phyloP scores from a whole-genome alignment of 768 basidiomycete genomes.

The Rubroboletus pulcherrimus region DNA sequence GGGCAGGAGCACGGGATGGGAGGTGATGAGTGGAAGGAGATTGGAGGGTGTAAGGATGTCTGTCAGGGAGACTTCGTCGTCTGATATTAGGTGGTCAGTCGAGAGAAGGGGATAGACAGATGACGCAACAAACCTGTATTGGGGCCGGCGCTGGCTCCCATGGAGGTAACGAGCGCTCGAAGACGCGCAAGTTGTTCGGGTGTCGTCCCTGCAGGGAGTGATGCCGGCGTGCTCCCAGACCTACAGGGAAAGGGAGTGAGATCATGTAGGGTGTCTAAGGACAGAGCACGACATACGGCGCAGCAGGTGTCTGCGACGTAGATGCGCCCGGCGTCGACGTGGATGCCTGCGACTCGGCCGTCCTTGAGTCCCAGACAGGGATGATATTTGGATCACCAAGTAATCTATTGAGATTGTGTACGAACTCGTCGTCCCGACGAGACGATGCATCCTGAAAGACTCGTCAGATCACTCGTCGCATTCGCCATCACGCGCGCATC shows the following conservation, averaged over 20 bases:
- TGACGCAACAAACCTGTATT: slow-evolving; percentile 10
- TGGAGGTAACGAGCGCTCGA: slow-evolving; percentile 47
- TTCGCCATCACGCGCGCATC: background rate
- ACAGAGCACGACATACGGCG: slow-evolving; percentile 14
- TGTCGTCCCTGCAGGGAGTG: slow-evolving; percentile 30
- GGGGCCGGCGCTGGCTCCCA: slow-evolving; percentile 34
- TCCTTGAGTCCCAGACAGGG: slow-evolving; percentile 52
- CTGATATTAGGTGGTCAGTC: slow-evolving; percentile 11
- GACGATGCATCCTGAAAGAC: slow-evolving; percentile 57
- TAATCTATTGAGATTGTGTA: slow-evolving; percentile 64
- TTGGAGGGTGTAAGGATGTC: slow-evolving; percentile 76
- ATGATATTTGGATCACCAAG: slow-evolving; percentile 63
- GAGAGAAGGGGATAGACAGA: background rate
- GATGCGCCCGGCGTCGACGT: slow-evolving; percentile 38
- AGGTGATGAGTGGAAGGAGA: slow-evolving; percentile 65
- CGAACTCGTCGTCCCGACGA: slow-evolving; percentile 68
- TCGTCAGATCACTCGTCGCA: background rate
- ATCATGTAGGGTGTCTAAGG: background rate
- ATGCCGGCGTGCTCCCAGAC: slow-evolving; percentile 2
- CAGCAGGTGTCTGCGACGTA: slow-evolving; percentile 33
- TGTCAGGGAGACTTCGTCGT: slow-evolving; percentile 57
- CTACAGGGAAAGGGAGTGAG: slow-evolving; percentile 1
- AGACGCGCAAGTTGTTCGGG: slow-evolving; percentile 69
- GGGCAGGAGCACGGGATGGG: slow-evolving; percentile 64
- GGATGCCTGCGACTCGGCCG: slow-evolving; percentile 41